Percentiles rank a stretch among this genome's conserved stretches.
Conservation (phyloP, 2,329 filamentous ascomycete genomes). For the Trichoderma guizhouense region DNA sequence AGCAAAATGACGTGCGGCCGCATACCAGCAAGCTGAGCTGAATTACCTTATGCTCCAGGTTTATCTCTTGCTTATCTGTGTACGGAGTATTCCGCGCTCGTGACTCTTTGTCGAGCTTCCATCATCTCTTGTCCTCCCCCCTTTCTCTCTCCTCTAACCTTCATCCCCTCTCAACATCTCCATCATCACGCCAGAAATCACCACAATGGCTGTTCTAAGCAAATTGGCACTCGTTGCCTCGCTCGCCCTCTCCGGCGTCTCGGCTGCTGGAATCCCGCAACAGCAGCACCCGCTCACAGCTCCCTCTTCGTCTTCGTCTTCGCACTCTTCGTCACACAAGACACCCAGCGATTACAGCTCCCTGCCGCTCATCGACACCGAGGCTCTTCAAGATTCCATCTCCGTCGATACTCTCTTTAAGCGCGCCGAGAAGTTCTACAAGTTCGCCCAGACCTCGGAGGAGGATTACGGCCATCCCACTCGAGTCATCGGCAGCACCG, state of each 20-base stretch:
- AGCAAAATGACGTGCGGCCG: slow-evolving; percentile 4
- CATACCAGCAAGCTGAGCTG: background rate
- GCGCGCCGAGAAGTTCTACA: slow-evolving; percentile 59
- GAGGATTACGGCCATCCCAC: slow-evolving; percentile 66
- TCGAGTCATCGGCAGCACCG: slow-evolving; percentile 65
- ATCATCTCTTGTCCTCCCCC: background rate
- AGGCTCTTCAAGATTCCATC: slow-evolving; percentile 56
- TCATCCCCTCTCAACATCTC: background rate
- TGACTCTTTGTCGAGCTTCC: background rate
- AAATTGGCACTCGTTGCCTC: slow-evolving; percentile 23
- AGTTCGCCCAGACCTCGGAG: slow-evolving; percentile 57
- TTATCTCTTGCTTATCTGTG: slow-evolving; percentile 2
- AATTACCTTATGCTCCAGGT: background rate
- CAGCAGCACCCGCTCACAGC: slow-evolving; percentile 21
- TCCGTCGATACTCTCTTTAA: slow-evolving; percentile 52
- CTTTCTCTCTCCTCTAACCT: background rate
- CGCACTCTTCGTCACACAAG: background rate
- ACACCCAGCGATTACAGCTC: background rate
- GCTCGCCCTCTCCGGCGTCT: slow-evolving; percentile 27
- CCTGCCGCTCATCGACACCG: slow-evolving; percentile 48
- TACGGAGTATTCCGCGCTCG: background rate
- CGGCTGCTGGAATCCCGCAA: slow-evolving; percentile 25
- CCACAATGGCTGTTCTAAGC: slow-evolving; percentile 19
- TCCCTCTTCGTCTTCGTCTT: background rate
- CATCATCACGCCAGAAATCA: background rate